Evolutionary conservation across 495 filamentous ascomycete genomes (phyloP).

Genomic region (Pseudevernia furfuracea): DNA sequence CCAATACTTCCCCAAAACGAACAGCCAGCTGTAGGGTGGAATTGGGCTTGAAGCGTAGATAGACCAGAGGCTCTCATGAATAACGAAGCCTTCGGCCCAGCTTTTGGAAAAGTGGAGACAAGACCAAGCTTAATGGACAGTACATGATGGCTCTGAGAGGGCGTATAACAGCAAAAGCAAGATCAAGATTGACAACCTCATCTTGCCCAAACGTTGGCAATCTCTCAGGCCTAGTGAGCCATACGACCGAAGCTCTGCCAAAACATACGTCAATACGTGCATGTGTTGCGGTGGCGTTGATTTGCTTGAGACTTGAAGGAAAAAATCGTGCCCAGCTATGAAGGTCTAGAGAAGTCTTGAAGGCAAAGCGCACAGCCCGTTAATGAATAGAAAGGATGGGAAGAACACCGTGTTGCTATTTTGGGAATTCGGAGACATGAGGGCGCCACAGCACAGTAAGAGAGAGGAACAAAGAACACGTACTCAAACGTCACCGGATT

Average conservation of each 20-base stretch:
- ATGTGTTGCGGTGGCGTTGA: background rate
- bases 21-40: constrained; percentile 1
- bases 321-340: background rate
- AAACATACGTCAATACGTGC: background rate
- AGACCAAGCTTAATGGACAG: background rate
- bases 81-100: background rate
- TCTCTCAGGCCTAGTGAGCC: background rate
- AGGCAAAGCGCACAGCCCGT: constrained; percentile 6
- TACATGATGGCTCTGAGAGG: background rate
- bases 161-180: background rate
- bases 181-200: background rate
- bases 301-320: background rate
- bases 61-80: background rate
- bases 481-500: background rate
- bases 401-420: constrained; percentile 7
- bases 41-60: background rate
- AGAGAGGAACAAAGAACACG: constrained; percentile 5
- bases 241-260: background rate
- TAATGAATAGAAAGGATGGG: background rate
- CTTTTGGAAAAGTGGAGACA: background rate
- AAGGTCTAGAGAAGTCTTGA: background rate
- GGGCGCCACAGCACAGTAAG: constrained; percentile 2
- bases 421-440: constrained; percentile 1
- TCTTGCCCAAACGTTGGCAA: background rate
- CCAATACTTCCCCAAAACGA: background rate